Percentiles rank a stretch among this genome's conserved stretches.
phyloP scores from a whole-genome alignment of 139 green algal genomes.

The Chlorella sp. region DNA sequence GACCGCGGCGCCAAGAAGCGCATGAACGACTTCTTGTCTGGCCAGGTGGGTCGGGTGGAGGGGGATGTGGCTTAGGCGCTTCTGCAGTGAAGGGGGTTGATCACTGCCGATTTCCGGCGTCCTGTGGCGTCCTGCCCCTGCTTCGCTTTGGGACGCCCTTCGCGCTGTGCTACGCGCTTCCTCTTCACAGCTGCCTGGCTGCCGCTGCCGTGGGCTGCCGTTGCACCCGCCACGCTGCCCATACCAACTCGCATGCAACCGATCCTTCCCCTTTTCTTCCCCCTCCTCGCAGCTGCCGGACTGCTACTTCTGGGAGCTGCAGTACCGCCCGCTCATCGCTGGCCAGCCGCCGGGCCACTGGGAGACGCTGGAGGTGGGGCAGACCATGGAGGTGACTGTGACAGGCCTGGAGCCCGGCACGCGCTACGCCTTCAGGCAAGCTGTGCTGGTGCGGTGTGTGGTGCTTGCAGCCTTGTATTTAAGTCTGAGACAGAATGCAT shows the following conservation, averaged over 20 bases:
- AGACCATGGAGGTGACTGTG: constrained; percentile 11
- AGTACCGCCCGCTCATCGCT: constrained; percentile 24
- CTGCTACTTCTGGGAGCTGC: constrained; percentile 39
- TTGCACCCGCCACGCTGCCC: too few species aligned
- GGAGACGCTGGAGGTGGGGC: neutral
- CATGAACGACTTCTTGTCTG: neutral
- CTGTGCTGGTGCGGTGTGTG: neutral
- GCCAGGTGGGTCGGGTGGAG: constrained; percentile 18
- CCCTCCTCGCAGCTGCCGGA: neutral
- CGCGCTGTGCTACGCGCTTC: too few species aligned
- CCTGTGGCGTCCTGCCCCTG: too few species aligned
- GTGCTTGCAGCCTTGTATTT: too few species aligned
- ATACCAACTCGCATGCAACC: too few species aligned
- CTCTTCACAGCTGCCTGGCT: neutral
- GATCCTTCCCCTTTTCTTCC: neutral
- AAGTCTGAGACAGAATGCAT: too few species aligned
- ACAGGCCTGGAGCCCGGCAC: constrained; percentile 9
- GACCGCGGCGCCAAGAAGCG: constrained; percentile 26
- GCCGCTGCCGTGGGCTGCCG: neutral
- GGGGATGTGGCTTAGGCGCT: too few species aligned
- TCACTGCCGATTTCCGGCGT: too few species aligned
- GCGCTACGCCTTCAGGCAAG: constrained; percentile 26
- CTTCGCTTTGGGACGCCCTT: too few species aligned
- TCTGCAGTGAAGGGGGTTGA: too few species aligned
- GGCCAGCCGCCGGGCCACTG: constrained; percentile 7